Evolutionary conservation across 1,284 basidiomycete species (phyloP).

Genomic region (Earliella scabrosa): DNA sequence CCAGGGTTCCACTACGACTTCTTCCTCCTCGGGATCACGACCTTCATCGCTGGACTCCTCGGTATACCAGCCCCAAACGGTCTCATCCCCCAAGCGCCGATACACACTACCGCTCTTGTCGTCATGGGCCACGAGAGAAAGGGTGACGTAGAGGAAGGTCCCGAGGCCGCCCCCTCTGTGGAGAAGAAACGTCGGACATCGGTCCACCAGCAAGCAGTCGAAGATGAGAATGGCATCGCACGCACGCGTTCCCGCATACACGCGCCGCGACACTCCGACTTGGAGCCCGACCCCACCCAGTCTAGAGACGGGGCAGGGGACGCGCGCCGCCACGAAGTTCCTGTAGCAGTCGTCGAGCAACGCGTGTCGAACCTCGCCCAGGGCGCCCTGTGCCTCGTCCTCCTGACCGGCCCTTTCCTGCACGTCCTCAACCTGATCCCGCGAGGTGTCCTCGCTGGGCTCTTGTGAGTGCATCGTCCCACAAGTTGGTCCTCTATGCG

Average conservation of each 20-base stretch:
- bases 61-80: constrained; percentile 95
- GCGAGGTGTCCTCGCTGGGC: constrained; percentile 72
- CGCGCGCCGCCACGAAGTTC: constrained; percentile 53
- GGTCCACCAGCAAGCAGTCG: not conserved
- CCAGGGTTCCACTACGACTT: constrained; percentile 94
- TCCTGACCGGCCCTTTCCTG: constrained; percentile 83
- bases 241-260: constrained; percentile 23
- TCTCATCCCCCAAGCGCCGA: constrained; percentile 94
- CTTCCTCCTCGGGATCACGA: constrained; percentile 90
- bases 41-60: constrained; percentile 89
- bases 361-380: constrained; percentile 88
- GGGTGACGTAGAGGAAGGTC: constrained; percentile 45
- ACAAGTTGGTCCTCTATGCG: constrained; percentile 2
- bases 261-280: constrained; percentile 32
- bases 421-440: constrained; percentile 81
- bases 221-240: constrained; percentile 1
- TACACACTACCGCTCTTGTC: constrained; percentile 88
- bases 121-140: constrained; percentile 65
- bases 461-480: constrained; percentile 57
- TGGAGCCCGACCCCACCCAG: constrained; percentile 34
- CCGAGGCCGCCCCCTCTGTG: too few species aligned
- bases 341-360: constrained; percentile 86
- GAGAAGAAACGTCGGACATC: constrained; percentile 13
- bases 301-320: constrained; percentile 31
- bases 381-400: constrained; percentile 78